Evolutionary conservation across 371 early-diverging fungal species (phyloP).

Genomic region (Mucor velutinosus): DNA sequence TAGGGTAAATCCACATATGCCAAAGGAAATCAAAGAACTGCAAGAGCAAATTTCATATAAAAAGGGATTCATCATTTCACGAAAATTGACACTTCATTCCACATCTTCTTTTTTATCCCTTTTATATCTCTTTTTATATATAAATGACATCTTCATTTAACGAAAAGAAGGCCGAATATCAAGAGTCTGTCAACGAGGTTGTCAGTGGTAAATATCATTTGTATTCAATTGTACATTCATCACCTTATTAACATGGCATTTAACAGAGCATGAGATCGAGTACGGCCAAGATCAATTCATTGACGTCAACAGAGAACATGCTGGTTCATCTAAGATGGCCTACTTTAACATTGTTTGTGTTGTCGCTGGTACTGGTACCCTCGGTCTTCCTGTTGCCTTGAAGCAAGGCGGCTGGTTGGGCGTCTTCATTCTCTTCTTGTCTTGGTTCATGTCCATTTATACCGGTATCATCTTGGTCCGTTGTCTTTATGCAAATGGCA

Average conservation of each 20-base stretch:
- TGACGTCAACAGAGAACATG: constrained; percentile 26
- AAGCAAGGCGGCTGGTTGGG: constrained; percentile 85
- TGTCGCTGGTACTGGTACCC: constrained; percentile 83
- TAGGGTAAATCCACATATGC: neutral
- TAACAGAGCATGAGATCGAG: constrained; percentile 17
- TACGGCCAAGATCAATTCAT: constrained; percentile 14
- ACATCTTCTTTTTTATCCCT: neutral
- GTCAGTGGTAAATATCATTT: constrained; percentile 7
- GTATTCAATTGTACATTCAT: neutral
- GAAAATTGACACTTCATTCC: neutral
- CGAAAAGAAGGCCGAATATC: constrained; percentile 15
- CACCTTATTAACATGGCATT: neutral
- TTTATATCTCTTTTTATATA: neutral
- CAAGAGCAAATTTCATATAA: constrained; percentile 1
- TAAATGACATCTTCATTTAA: constrained; percentile 9
- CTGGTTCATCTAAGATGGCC: constrained; percentile 23
- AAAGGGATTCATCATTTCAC: neutral
- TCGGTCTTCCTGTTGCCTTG: constrained; percentile 82
- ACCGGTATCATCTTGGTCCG: constrained; percentile 41
- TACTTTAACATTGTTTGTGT: constrained; percentile 62
- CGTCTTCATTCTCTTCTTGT: constrained; percentile 69
- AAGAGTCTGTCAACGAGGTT: constrained; percentile 15
- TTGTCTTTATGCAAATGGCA: constrained; percentile 38
- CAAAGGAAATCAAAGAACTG: neutral
- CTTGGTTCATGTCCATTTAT: constrained; percentile 71